Evolutionary conservation across 441 rosid species (phyloP).

Genomic region (Macaranga tanarius): DNA sequence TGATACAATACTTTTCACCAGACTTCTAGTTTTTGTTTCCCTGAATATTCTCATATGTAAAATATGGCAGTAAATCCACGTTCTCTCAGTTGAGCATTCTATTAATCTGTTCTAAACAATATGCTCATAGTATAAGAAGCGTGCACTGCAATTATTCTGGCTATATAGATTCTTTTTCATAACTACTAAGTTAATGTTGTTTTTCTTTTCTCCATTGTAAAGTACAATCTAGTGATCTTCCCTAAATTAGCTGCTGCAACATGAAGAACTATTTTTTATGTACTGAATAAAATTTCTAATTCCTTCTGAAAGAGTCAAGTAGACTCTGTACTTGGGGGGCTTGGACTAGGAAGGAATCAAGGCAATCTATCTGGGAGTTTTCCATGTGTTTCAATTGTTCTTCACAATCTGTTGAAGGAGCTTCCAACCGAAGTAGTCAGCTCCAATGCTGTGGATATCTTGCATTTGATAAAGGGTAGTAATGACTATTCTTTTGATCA

Average conservation of each 20-base stretch:
- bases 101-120: slow-evolving; percentile 9
- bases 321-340: slow-evolving; percentile 51
- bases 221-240: neutral
- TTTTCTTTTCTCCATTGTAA: slow-evolving; percentile 15
- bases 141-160: neutral
- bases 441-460: slow-evolving; percentile 58
- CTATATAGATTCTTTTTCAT: neutral
- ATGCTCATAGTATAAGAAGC: neutral
- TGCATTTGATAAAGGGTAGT: slow-evolving; percentile 67
- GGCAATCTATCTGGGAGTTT: slow-evolving; percentile 38
- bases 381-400: slow-evolving; percentile 66
- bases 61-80: slow-evolving; percentile 5
- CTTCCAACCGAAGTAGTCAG: slow-evolving; percentile 68
- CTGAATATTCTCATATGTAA: slow-evolving; percentile 11
- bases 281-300: slow-evolving; percentile 13
- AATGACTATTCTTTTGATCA: slow-evolving; percentile 68
- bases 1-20: slow-evolving; percentile 11
- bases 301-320: slow-evolving; percentile 47
- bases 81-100: neutral
- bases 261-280: slow-evolving; percentile 2
- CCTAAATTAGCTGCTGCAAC: slow-evolving; percentile 11
- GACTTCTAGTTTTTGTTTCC: slow-evolving; percentile 1
- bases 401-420: slow-evolving; percentile 75
- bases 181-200: slow-evolving; percentile 8
- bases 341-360: slow-evolving; percentile 65